A percentile compares a stretch with the other conserved stretches of the same genome.
These are phyloP conservation scores for Penicillium daleae DNA, from an alignment of 495 filamentous ascomycete species.

Conservation along the genomic window DNA sequence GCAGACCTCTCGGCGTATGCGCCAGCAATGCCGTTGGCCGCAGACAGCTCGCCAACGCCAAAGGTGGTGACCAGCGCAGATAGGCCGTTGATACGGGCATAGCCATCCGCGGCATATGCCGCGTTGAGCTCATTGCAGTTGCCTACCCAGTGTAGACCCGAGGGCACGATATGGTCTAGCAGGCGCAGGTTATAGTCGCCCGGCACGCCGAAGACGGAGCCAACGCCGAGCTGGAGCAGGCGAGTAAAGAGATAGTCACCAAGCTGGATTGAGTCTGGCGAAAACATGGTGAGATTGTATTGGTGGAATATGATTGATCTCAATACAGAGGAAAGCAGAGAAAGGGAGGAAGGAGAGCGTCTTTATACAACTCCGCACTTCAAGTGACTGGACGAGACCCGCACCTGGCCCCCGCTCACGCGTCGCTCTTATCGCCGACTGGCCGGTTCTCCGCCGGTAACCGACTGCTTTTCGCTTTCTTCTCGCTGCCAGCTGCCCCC, in stretches of 20 bases:
- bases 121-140: constrained; percentile 64
- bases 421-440: constrained; percentile 27
- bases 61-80: constrained; percentile 78
- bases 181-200: constrained; percentile 77
- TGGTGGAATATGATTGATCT: background rate
- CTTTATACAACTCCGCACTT: background rate
- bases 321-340: background rate
- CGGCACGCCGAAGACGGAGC: constrained; percentile 69
- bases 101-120: constrained; percentile 83
- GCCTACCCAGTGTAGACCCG: constrained; percentile 73
- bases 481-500: too few relatives aligned
- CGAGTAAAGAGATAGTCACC: constrained; percentile 70
- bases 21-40: constrained; percentile 72
- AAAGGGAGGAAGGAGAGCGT: background rate
- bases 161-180: constrained; percentile 66
- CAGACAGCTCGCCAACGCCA: constrained; percentile 79
- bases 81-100: constrained; percentile 74
- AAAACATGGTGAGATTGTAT: constrained; percentile 18
- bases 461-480: constrained; percentile 12
- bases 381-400: background rate
- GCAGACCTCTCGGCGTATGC: constrained; percentile 76
- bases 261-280: constrained; percentile 35
- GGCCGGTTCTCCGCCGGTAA: constrained; percentile 23
- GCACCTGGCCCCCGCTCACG: background rate
- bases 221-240: constrained; percentile 68